phyloP scores from a whole-genome alignment of 2,329 filamentous ascomycete species.

The Diaporthe vexans region DNA sequence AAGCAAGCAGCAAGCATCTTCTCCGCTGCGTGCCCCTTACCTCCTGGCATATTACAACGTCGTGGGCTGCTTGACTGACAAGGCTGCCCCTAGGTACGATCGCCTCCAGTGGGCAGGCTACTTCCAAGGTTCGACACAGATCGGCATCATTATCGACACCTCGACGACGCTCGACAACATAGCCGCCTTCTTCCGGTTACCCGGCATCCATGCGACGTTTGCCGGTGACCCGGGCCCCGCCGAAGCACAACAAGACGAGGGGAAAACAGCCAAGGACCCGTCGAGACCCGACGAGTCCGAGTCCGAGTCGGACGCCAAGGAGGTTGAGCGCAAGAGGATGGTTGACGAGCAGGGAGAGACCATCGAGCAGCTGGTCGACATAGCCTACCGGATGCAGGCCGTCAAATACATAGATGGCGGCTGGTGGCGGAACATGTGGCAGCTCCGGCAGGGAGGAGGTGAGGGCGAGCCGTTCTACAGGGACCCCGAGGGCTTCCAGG shows the following conservation, averaged over 20 bases:
- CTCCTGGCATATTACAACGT: not conserved
- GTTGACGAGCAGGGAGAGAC: constrained; percentile 48
- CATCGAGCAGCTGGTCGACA: constrained; percentile 47
- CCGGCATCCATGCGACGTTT: constrained; percentile 52
- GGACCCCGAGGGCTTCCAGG: constrained; percentile 60
- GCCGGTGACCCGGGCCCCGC: constrained; percentile 51
- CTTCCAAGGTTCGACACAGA: constrained; percentile 55
- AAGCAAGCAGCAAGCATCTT: constrained; percentile 7
- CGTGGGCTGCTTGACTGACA: not conserved
- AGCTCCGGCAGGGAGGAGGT: constrained; percentile 64
- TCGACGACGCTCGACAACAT: constrained; percentile 58
- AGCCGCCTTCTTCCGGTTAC: constrained; percentile 57
- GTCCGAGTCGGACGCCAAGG: constrained; percentile 49
- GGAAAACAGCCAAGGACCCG: constrained; percentile 46
- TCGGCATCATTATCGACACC: constrained; percentile 59
- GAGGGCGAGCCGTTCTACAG: constrained; percentile 68
- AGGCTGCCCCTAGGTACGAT: constrained; percentile 48
- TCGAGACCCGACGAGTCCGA: constrained; percentile 45
- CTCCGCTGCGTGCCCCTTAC: not conserved
- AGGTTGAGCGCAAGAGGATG: constrained; percentile 53
- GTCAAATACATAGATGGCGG: constrained; percentile 58
- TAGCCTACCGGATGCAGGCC: constrained; percentile 56
- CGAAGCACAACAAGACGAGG: constrained; percentile 44
- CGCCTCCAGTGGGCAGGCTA: constrained; percentile 57
- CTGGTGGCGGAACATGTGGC: constrained; percentile 66